Evolutionary conservation across 2,329 filamentous ascomycete genomes (phyloP).

Genomic region (Diaporthe eres): DNA sequence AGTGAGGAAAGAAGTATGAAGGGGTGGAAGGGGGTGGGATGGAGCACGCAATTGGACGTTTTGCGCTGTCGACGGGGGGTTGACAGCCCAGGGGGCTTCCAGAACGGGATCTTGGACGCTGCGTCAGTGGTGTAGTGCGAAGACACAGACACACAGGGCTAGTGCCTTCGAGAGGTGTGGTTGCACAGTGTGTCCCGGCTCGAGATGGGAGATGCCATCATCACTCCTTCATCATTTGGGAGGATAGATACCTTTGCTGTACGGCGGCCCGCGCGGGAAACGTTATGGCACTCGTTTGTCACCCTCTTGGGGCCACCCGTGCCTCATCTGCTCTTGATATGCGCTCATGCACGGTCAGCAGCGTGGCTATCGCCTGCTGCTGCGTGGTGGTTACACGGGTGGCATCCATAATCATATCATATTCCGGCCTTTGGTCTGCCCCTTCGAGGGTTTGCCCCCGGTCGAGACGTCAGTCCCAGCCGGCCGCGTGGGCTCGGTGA

Average conservation of each 20-base stretch:
- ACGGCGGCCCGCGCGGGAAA: not conserved
- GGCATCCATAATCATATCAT: conserved; percentile 20
- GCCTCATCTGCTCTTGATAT: not conserved
- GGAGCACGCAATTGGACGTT: conserved; percentile 3
- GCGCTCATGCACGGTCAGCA: conserved; percentile 18
- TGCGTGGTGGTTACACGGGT: conserved; percentile 26
- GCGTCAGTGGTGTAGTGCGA: not conserved
- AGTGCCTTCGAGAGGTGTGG: conserved; percentile 28
- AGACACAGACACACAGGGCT: conserved; percentile 5
- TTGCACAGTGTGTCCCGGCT: conserved; percentile 3
- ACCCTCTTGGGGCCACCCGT: not conserved
- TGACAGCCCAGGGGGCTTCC: conserved; percentile 8
- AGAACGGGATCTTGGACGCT: conserved; percentile 1
- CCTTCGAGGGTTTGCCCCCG: conserved; percentile 1
- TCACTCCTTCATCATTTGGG: not conserved
- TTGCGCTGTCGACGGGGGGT: conserved; percentile 7
- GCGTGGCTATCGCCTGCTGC: conserved; percentile 24
- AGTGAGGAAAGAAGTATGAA: not conserved
- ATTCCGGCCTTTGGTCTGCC: conserved; percentile 22
- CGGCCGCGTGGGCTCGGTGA: conserved; percentile 28
- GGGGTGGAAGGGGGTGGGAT: not conserved
- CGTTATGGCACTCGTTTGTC: not conserved
- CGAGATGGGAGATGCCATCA: conserved; percentile 1
- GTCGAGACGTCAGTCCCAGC: conserved; percentile 31
- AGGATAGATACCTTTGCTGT: not conserved